phyloP scores from a whole-genome alignment of 192 early-diverging fungal genomes.

The Coemansia sp. region DNA sequence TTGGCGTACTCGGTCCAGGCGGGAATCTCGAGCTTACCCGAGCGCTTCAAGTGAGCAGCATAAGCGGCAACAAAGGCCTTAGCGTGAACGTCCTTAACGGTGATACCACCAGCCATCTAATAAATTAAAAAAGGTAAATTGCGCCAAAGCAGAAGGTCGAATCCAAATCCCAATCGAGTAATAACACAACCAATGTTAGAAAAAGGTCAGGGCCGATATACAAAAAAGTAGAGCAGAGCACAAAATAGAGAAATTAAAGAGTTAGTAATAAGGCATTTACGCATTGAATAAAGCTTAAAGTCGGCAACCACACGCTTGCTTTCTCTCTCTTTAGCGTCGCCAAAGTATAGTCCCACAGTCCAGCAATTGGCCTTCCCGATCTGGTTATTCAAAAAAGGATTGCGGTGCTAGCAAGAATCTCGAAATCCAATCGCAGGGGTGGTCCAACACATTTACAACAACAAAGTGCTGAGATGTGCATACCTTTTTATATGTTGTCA shows the following conservation, averaged over 20 bases:
- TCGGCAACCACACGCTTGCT: too few species aligned
- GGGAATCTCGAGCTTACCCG: constrained; percentile 98
- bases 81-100: constrained; percentile 97
- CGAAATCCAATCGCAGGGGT: neutral
- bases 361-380: neutral
- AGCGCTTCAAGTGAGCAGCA: constrained; percentile 98
- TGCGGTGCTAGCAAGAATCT: neutral
- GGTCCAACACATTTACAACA: constrained; percentile 3
- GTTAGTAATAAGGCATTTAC: neutral
- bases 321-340: neutral
- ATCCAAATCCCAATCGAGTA: constrained; percentile 11
- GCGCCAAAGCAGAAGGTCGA: neutral
- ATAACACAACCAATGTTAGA: neutral
- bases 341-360: neutral
- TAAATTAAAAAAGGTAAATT: neutral
- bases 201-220: neutral
- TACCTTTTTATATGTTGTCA: constrained; percentile 32
- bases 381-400: neutral
- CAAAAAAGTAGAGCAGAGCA: neutral
- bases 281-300: too few species aligned
- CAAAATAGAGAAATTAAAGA: neutral
- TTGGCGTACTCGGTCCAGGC: constrained; percentile 99
- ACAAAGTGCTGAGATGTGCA: constrained; percentile 3
- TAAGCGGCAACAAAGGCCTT: constrained; percentile 98
- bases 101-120: constrained; percentile 72